These are phyloP conservation scores for Metschnikowia proteae DNA, from an alignment of 805 yeast genomes.

Conservation along the genomic window DNA sequence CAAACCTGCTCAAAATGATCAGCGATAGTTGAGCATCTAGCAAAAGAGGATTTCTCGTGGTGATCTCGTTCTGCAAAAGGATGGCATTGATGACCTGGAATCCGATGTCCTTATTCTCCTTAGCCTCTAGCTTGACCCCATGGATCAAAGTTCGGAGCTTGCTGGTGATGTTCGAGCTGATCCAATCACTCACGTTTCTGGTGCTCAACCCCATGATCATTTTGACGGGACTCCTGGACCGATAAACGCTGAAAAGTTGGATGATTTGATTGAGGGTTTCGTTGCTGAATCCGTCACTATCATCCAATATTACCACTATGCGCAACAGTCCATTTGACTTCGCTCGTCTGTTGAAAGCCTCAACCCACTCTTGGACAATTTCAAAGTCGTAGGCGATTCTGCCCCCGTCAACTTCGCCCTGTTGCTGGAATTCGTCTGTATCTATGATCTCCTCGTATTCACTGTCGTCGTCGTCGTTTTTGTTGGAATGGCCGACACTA, in stretches of 20 bases:
- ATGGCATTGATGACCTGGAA: constrained; percentile 31
- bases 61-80: constrained; percentile 26
- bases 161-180: constrained; percentile 30
- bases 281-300: constrained; percentile 31
- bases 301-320: constrained; percentile 33
- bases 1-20: constrained; percentile 33
- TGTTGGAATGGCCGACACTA: constrained; percentile 2
- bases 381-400: constrained; percentile 36
- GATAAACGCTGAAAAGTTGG: constrained; percentile 27
- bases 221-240: constrained; percentile 27
- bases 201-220: constrained; percentile 37
- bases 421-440: constrained; percentile 19
- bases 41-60: constrained; percentile 19
- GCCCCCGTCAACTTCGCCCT: constrained; percentile 19
- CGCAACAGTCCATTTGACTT: constrained; percentile 13
- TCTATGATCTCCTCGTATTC: constrained; percentile 8
- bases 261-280: constrained; percentile 36
- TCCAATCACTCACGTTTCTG: constrained; percentile 35
- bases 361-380: constrained; percentile 31
- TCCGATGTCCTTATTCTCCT: constrained; percentile 32
- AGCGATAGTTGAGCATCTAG: constrained; percentile 25
- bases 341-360: constrained; percentile 9
- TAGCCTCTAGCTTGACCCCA: constrained; percentile 32
- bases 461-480: constrained; percentile 10
- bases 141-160: constrained; percentile 25